phyloP scores from a whole-genome alignment of 345 rosid genomes.

The Iberis pinnata region DNA sequence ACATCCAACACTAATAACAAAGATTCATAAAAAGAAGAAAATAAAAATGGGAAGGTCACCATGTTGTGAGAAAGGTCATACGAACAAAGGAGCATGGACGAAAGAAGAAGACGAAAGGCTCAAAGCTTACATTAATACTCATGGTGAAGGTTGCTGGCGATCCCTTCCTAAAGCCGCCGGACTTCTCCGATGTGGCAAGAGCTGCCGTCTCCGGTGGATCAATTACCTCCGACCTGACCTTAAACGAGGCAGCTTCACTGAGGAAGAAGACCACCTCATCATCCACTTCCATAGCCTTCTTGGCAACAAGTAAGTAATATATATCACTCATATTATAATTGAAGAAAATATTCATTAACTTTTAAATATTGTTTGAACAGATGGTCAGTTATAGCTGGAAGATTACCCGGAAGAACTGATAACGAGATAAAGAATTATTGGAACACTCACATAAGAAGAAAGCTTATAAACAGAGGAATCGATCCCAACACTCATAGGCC shows the following conservation, averaged over 20 bases:
- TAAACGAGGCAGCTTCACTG: slow-evolving; percentile 59
- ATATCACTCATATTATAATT: no score
- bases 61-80: slow-evolving; percentile 66
- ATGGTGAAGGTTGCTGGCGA: slow-evolving; percentile 71
- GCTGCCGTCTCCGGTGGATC: slow-evolving; percentile 73
- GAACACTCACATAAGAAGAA: slow-evolving; percentile 84
- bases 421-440: slow-evolving; percentile 84
- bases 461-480: slow-evolving; percentile 69
- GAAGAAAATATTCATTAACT: not conserved
- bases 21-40: slow-evolving; percentile 12
- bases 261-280: slow-evolving; percentile 60
- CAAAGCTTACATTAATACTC: slow-evolving; percentile 50
- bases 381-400: slow-evolving; percentile 81
- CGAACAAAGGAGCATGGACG: slow-evolving; percentile 74
- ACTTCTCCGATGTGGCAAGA: slow-evolving; percentile 63
- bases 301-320: slow-evolving; percentile 45
- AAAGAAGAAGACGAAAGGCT: slow-evolving; percentile 49
- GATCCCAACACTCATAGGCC: slow-evolving; percentile 76
- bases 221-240: slow-evolving; percentile 63
- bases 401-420: slow-evolving; percentile 84
- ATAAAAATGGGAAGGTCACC: slow-evolving; percentile 64
- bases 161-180: slow-evolving; percentile 69
- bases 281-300: slow-evolving; percentile 63
- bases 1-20: slow-evolving; percentile 22
- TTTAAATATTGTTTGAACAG: slow-evolving; percentile 31